These are phyloP conservation scores for Penicillium goetzii DNA, from an alignment of 495 filamentous ascomycete genomes.

Conservation along the genomic window DNA sequence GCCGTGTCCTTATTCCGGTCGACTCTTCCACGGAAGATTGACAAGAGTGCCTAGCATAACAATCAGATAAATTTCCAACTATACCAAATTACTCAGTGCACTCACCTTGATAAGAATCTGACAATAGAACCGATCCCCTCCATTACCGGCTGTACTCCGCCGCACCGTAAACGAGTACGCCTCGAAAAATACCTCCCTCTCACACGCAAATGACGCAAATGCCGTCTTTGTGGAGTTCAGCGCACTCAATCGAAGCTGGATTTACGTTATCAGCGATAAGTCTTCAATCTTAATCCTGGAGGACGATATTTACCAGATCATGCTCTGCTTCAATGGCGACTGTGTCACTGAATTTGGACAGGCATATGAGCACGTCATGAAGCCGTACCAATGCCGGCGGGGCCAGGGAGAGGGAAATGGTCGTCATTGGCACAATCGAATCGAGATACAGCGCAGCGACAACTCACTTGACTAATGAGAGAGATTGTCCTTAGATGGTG, in stretches of 20 bases:
- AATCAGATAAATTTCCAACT: background rate
- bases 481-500: background rate
- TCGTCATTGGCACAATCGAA: conserved; percentile 3
- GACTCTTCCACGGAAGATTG: conserved; percentile 70
- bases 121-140: conserved; percentile 67
- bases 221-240: conserved; percentile 93
- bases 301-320: conserved; percentile 60
- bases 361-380: conserved; percentile 83
- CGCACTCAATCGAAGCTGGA: conserved; percentile 76
- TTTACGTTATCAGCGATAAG: background rate
- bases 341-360: conserved; percentile 89
- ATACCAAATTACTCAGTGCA: background rate
- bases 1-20: conserved; percentile 75
- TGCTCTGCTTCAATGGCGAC: conserved; percentile 83
- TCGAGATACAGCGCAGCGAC: background rate
- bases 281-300: background rate
- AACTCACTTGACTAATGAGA: background rate
- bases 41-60: conserved; percentile 63
- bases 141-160: conserved; percentile 16
- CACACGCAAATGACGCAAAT: conserved; percentile 80
- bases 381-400: conserved; percentile 73
- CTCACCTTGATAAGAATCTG: conserved; percentile 71
- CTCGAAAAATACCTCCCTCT: conserved; percentile 77
- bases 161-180: conserved; percentile 56
- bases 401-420: conserved; percentile 68